Percentiles rank a stretch among this genome's conserved stretches.
Conservation (phyloP, 805 yeast genomes). For the Sugiyamaella mastotermitis region DNA sequence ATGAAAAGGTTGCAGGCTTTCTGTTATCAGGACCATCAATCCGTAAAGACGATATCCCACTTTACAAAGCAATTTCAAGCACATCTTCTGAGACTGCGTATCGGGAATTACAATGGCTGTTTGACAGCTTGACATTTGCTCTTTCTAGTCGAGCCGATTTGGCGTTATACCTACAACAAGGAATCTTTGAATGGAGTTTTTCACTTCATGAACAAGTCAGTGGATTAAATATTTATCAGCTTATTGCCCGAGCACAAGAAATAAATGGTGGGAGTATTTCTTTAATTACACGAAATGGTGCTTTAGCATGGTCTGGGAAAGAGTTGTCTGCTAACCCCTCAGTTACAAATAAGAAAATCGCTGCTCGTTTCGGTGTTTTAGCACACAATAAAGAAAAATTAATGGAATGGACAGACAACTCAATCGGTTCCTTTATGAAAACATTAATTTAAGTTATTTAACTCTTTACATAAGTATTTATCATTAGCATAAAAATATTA, state of each 20-base stretch:
- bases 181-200: conserved; percentile 62
- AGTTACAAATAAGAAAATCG: conserved; percentile 7
- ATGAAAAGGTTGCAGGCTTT: conserved; percentile 65
- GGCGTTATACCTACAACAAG: conserved; percentile 43
- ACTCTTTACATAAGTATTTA: background rate
- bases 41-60: conserved; percentile 27
- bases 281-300: conserved; percentile 17
- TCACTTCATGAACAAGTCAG: conserved; percentile 33
- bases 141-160: conserved; percentile 47
- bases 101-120: conserved; percentile 61
- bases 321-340: background rate
- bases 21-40: conserved; percentile 38
- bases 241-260: conserved; percentile 18
- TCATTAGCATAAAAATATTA: too few relatives aligned
- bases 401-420: conserved; percentile 1
- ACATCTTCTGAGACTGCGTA: conserved; percentile 31
- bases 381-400: background rate
- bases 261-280: conserved; percentile 17
- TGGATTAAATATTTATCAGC: conserved; percentile 2
- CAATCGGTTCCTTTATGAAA: conserved; percentile 1
- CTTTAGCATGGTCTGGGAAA: conserved; percentile 14
- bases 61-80: conserved; percentile 23
- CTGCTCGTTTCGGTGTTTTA: conserved; percentile 1
- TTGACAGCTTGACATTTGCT: conserved; percentile 45
- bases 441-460: background rate